Base-by-base conservation (phyloP, 2,329 filamentous ascomycete genomes). In the Trichoderma brevicompactum region DNA sequence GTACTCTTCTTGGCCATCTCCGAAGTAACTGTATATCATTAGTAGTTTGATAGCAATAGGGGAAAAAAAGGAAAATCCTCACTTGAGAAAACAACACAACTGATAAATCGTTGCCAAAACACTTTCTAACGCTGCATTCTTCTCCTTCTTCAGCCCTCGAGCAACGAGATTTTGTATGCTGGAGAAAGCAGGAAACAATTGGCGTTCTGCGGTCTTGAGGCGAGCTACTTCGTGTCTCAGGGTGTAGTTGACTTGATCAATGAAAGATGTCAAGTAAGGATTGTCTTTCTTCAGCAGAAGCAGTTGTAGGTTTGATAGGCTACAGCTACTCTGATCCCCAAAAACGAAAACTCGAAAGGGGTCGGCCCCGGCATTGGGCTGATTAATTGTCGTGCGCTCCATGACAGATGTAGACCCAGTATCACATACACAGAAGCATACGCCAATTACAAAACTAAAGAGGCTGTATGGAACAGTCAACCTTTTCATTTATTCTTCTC, bases 151-250 rank as follows among this genome's bases (percentile, higher is more conserved):
- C 2, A 40, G 32, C 3, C 19, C 58, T n/a, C 64, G 64, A 34
- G 64, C 19, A 40, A 66, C 48, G 49, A 66, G 64, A 17, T 63
- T 43, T 34, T 66, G 58, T 17, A 63, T 49, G 19, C 64, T 66
- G 9, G 32, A 66, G 32, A 66, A 66, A 15, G 48, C 40, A 6
- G 64, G 58, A 5, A 66, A 66, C 17, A 19, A 46, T 43, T 49
- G 64, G 12, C 64, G 58, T 17, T 66, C 64, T 12, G 41, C 19
- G 15, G 59, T 41, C 13, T 58, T 32, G 36, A 66, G 49, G 12
- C 28, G 58, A 9, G 48, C 38, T 55, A 66, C 28, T 40, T 66
- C 64, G 10, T 46, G 48, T 55, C 64, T 44, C 10, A 66, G 38
- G 10, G 56, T 28, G 36, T 32, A n/a, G 38, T 66, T 53, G 23